Percentiles rank a stretch among this genome's conserved stretches.
Evolutionary conservation across 2,329 filamentous ascomycete species (phyloP).

Genomic region (Plectosphaerella plurivora): DNA sequence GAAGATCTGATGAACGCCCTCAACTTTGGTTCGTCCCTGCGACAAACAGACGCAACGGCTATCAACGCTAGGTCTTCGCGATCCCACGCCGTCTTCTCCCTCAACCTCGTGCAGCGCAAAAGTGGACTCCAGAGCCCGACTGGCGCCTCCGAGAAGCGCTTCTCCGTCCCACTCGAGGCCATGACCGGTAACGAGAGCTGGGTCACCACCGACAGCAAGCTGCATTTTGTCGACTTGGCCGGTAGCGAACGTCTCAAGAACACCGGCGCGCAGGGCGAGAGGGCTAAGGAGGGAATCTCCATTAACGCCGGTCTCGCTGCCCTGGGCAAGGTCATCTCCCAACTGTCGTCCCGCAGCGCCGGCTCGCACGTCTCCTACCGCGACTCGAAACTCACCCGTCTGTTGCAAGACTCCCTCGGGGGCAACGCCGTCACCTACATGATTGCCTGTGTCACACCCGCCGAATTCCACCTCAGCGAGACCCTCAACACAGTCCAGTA

Average conservation of each 20-base stretch:
- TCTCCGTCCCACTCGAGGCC: constrained; percentile 80
- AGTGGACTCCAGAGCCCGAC: constrained; percentile 46
- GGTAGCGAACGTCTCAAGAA: constrained; percentile 97
- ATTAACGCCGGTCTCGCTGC: constrained; percentile 96
- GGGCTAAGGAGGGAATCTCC: constrained; percentile 93
- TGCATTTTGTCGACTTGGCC: constrained; percentile 96
- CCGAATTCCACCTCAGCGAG: constrained; percentile 95
- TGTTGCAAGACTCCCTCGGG: constrained; percentile 88
- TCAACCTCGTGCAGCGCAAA: constrained; percentile 88
- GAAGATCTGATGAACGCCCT: constrained; percentile 87
- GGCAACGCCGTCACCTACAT: constrained; percentile 99
- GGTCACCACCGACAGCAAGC: constrained; percentile 92
- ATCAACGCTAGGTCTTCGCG: constrained; percentile 97
- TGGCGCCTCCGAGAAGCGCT: constrained; percentile 70
- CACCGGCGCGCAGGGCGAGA: constrained; percentile 89
- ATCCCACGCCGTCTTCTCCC: constrained; percentile 93
- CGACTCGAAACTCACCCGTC: constrained; percentile 72
- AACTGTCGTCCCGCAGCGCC: constrained; percentile 83
- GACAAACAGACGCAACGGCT: constrained; percentile 93
- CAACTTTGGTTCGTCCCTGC: constrained; percentile 88
- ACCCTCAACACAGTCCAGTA: constrained; percentile 97
- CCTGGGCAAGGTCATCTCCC: constrained; percentile 95
- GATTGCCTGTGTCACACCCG: constrained; percentile 96
- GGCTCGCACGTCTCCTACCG: constrained; percentile 95
- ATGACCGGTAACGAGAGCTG: constrained; percentile 65